These are phyloP conservation scores for Suhomyces xylopsoci DNA, from an alignment of 805 yeast species.

Conservation along the genomic window DNA sequence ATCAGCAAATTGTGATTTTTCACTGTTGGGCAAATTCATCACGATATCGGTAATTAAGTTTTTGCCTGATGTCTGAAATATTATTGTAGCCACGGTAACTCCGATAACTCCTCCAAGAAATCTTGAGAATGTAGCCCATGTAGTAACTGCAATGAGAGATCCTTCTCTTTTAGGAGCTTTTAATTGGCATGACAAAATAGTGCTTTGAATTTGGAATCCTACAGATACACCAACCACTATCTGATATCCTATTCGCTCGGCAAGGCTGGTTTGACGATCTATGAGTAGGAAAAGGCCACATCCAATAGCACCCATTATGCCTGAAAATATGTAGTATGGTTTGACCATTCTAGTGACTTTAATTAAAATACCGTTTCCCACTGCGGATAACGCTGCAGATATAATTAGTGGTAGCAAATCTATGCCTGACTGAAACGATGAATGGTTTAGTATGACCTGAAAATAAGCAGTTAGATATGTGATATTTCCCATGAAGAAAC, in stretches of 20 bases:
- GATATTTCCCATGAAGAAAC: slow-evolving; percentile 5
- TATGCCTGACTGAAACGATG: slow-evolving; percentile 13
- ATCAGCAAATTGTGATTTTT: slow-evolving; percentile 3
- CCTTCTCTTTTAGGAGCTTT: slow-evolving; percentile 15
- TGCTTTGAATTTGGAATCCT: slow-evolving; percentile 14
- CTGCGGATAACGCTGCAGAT: slow-evolving; percentile 9
- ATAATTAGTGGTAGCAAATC: slow-evolving; percentile 13
- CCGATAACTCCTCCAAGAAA: slow-evolving; percentile 14
- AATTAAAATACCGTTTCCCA: slow-evolving; percentile 9
- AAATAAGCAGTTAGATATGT: slow-evolving; percentile 13
- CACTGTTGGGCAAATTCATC: slow-evolving; percentile 2
- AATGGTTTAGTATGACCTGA: slow-evolving; percentile 10
- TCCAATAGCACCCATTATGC: slow-evolving; percentile 10
- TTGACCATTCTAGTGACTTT: slow-evolving; percentile 12
- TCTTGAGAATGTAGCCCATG: slow-evolving; percentile 12
- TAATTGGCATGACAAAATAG: slow-evolving; percentile 13
- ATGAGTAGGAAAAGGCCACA: slow-evolving; percentile 7
- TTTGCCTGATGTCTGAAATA: slow-evolving; percentile 7
- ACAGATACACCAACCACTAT: slow-evolving; percentile 15
- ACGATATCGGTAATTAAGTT: slow-evolving; percentile 3
- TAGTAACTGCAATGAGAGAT: slow-evolving; percentile 11
- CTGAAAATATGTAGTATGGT: slow-evolving; percentile 9
- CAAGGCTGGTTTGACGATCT: slow-evolving; percentile 2
- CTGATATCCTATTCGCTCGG: slow-evolving; percentile 11
- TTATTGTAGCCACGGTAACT: slow-evolving; percentile 6